Evolutionary conservation across 179 eudicot species (phyloP).

Genomic region (Beta macrorhiza): DNA sequence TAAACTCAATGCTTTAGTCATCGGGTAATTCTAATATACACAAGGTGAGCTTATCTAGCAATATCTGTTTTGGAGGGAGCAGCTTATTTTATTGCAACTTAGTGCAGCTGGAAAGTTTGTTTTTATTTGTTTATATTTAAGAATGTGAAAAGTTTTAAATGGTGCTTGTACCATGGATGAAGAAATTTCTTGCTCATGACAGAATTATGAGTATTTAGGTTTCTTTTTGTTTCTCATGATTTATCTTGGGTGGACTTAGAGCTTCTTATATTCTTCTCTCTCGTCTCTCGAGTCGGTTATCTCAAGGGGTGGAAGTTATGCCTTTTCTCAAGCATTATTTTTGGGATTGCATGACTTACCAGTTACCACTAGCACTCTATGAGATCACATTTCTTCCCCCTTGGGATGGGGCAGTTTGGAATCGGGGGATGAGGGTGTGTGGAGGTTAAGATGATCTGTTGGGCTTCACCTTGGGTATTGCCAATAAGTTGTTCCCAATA

Average conservation of each 20-base stretch:
- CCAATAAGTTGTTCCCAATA: not conserved
- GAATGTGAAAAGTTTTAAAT: too few relatives aligned
- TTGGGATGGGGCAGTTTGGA: not conserved
- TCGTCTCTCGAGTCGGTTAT: not conserved
- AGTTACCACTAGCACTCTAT: not conserved
- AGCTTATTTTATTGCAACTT: not conserved
- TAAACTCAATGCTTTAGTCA: too few relatives aligned
- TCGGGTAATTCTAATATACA: too few relatives aligned
- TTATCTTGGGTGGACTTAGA: too few relatives aligned
- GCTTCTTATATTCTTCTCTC: not conserved
- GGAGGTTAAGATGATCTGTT: not conserved
- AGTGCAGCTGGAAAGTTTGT: not conserved
- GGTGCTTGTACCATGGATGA: not conserved
- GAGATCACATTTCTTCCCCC: not conserved
- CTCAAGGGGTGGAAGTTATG: not conserved
- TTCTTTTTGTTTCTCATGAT: too few relatives aligned
- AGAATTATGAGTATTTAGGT: too few relatives aligned
- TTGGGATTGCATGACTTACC: not conserved
- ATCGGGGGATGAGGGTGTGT: not conserved
- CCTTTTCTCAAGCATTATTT: not conserved
- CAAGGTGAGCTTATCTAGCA: too few relatives aligned
- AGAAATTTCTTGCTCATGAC: too few relatives aligned
- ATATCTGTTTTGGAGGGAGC: not conserved
- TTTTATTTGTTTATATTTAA: too few relatives aligned
- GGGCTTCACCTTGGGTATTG: not conserved